Evolutionary conservation across 2,329 filamentous ascomycete genomes (phyloP).

Genomic region (Phialophora expanda): DNA sequence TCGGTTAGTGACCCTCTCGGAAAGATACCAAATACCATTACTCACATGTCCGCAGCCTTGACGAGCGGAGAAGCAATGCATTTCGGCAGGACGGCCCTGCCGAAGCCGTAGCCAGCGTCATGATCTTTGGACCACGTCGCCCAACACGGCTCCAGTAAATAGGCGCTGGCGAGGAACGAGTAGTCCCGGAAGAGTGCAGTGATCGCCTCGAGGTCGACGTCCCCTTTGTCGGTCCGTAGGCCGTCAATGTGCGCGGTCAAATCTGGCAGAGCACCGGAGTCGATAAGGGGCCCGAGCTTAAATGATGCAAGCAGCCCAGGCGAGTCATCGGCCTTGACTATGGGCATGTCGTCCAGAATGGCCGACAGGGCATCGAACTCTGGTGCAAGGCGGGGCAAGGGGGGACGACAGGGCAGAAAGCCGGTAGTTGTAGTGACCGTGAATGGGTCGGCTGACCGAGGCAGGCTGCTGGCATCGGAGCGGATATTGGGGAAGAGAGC

Average conservation of each 20-base stretch:
- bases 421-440: conserved; percentile 55
- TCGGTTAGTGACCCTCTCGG: conserved; percentile 15
- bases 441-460: conserved; percentile 53
- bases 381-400: conserved; percentile 63
- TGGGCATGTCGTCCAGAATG: conserved; percentile 76
- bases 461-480: conserved; percentile 50
- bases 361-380: conserved; percentile 76
- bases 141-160: conserved; percentile 90
- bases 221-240: conserved; percentile 56
- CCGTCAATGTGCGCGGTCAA: conserved; percentile 74
- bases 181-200: conserved; percentile 92
- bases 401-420: conserved; percentile 51
- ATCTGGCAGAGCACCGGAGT: conserved; percentile 72
- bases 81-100: conserved; percentile 72
- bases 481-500: conserved; percentile 52
- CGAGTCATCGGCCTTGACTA: conserved; percentile 72
- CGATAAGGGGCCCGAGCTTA: conserved; percentile 75
- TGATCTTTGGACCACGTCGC: conserved; percentile 64
- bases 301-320: conserved; percentile 78
- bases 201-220: conserved; percentile 73
- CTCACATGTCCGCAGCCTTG: conserved; percentile 83
- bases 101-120: conserved; percentile 78
- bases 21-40: conserved; percentile 40
- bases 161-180: conserved; percentile 85
- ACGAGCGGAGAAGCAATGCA: conserved; percentile 81